These are phyloP conservation scores for Candida koratica DNA, from an alignment of 805 yeast species.

Conservation along the genomic window DNA sequence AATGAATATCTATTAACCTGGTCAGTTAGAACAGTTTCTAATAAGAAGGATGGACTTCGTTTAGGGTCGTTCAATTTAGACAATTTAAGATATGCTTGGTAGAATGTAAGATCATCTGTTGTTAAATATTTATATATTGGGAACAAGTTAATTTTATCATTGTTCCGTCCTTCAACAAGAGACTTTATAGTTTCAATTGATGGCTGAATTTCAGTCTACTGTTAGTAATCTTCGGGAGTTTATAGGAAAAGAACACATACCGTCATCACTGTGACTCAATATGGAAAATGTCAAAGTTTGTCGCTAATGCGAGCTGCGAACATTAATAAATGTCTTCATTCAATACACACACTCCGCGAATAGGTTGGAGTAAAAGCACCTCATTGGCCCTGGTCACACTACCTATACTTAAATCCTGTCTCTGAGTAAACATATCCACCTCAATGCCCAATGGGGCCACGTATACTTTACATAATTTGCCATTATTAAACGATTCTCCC, in stretches of 20 bases:
- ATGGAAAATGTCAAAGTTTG: background rate
- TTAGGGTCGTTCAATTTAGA: constrained; percentile 55
- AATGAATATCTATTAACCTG: constrained; percentile 86
- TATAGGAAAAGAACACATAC: background rate
- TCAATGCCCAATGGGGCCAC: constrained; percentile 47
- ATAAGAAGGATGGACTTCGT: constrained; percentile 67
- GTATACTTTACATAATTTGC: constrained; percentile 37
- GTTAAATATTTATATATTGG: constrained; percentile 75
- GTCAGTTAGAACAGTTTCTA: constrained; percentile 87
- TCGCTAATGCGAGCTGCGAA: background rate
- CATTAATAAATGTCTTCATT: constrained; percentile 15
- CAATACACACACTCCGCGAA: constrained; percentile 39
- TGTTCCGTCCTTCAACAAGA: constrained; percentile 20
- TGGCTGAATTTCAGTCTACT: constrained; percentile 31
- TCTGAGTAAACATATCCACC: constrained; percentile 35
- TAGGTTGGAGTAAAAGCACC: constrained; percentile 40
- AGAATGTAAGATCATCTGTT: constrained; percentile 81
- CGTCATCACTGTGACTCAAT: background rate
- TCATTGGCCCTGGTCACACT: constrained; percentile 43
- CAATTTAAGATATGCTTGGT: constrained; percentile 81
- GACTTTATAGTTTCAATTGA: constrained; percentile 27
- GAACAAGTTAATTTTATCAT: constrained; percentile 56
- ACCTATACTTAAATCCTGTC: constrained; percentile 33
- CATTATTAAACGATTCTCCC: constrained; percentile 23
- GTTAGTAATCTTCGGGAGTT: constrained; percentile 15